Conservation (phyloP, 345 rosid species). For the Salix arbutifolia region DNA sequence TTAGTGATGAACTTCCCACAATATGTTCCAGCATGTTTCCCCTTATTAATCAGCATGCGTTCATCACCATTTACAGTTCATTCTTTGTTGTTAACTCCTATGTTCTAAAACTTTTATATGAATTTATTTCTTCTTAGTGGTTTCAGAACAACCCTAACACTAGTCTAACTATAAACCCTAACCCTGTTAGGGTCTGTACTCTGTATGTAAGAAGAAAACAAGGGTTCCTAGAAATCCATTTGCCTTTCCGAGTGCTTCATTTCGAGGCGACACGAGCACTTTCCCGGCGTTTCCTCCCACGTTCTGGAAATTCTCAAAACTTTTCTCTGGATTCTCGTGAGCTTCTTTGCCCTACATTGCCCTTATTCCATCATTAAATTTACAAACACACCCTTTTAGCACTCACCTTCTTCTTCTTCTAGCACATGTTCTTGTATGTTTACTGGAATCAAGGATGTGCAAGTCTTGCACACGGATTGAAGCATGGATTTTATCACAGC, state of each 20-base stretch:
- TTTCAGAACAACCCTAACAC: conserved; percentile 25
- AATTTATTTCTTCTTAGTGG: not conserved
- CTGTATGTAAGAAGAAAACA: conserved; percentile 16
- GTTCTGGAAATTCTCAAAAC: conserved; percentile 50
- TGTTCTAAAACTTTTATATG: not conserved
- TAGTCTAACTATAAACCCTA: conserved; percentile 21
- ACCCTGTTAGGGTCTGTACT: conserved; percentile 14
- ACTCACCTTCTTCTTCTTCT: not conserved
- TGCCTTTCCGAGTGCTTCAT: conserved; percentile 27
- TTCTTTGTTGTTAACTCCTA: not conserved
- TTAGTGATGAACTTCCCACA: not conserved
- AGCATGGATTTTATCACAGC: not conserved
- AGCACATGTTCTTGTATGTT: not conserved
- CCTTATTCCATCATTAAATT: conserved; percentile 21
- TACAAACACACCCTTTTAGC: conserved; percentile 7
- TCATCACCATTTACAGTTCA: not conserved
- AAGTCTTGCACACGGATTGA: not conserved
- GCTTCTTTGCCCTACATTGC: conserved; percentile 22
- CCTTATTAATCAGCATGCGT: not conserved
- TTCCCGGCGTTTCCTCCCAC: conserved; percentile 95
- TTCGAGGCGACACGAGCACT: conserved; percentile 97
- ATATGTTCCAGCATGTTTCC: conserved; percentile 1
- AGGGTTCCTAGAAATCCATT: conserved; percentile 21
- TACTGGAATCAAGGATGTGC: not conserved
- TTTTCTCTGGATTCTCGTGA: conserved; percentile 55